A percentile compares a stretch with the other conserved stretches of the same genome.
Evolutionary conservation across 331 rosid genomes (phyloP).

Genomic region (Stylosanthes scabra): DNA sequence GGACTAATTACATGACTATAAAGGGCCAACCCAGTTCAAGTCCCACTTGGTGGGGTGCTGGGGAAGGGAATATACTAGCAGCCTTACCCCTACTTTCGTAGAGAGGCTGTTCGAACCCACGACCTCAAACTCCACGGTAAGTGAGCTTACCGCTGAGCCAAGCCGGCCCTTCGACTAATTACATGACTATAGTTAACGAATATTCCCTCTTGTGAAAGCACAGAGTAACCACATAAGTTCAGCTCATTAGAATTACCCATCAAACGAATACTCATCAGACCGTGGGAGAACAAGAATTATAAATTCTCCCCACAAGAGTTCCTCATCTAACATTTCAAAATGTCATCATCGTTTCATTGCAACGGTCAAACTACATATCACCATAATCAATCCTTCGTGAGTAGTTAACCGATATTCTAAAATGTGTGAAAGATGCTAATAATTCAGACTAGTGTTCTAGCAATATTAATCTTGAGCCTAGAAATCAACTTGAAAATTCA

Average conservation of each 20-base stretch:
- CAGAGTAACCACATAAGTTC: background rate
- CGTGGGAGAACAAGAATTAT: background rate
- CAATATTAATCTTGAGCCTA: background rate
- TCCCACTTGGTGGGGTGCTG: too few relatives aligned
- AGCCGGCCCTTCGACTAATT: too few relatives aligned
- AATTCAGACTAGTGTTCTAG: background rate
- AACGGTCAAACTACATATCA: background rate
- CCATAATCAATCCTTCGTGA: background rate
- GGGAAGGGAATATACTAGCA: too few relatives aligned
- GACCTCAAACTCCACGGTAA: too few relatives aligned
- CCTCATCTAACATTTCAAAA: background rate
- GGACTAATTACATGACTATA: background rate
- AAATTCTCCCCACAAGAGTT: background rate
- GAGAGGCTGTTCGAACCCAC: too few relatives aligned
- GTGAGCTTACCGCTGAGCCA: too few relatives aligned
- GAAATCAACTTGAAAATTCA: conserved; percentile 3
- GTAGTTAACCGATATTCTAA: background rate
- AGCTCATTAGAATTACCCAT: background rate
- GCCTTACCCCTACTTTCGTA: too few relatives aligned
- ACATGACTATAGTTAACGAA: background rate
- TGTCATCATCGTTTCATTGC: background rate
- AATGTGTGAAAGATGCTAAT: background rate
- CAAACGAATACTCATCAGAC: background rate
- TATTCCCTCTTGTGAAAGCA: background rate
- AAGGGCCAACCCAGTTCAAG: too few relatives aligned